phyloP scores from a whole-genome alignment of 2,329 filamentous ascomycete species.

The Thyridium curvatum region DNA sequence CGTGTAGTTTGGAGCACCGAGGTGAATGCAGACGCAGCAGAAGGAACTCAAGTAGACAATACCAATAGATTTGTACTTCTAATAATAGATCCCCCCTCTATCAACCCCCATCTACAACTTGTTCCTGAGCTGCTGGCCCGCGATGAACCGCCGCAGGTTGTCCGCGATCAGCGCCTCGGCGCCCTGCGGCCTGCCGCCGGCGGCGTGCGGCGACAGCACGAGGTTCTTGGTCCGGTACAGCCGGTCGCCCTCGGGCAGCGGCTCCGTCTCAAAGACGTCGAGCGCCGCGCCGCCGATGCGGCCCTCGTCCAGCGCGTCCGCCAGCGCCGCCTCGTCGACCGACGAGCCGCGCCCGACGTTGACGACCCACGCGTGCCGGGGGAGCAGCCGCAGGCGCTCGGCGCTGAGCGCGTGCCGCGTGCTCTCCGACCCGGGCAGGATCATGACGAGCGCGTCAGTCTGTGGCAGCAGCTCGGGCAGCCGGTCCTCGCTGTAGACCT shows the following conservation, averaged over 20 bases:
- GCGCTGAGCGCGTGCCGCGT: constrained; percentile 49
- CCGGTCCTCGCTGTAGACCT: constrained; percentile 49
- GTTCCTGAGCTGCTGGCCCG: constrained; percentile 54
- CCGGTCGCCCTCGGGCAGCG: constrained; percentile 26
- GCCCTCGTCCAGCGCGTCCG: constrained; percentile 18
- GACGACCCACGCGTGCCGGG: constrained; percentile 50
- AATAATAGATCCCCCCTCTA: too few relatives aligned
- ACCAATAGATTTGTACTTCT: too few relatives aligned
- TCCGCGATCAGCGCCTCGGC: constrained; percentile 53
- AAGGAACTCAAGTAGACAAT: too few relatives aligned
- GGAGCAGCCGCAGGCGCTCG: constrained; percentile 45
- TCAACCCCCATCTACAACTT: too few relatives aligned
- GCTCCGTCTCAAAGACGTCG: constrained; percentile 30
- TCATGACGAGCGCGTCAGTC: constrained; percentile 64
- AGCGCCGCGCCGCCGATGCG: constrained; percentile 25
- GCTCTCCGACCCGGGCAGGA: constrained; percentile 51
- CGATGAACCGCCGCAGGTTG: constrained; percentile 54
- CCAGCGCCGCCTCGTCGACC: constrained; percentile 26
- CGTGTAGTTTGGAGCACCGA: too few relatives aligned
- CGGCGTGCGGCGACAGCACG: constrained; percentile 49
- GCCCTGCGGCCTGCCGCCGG: constrained; percentile 54
- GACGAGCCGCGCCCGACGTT: constrained; percentile 37
- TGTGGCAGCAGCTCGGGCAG: constrained; percentile 45
- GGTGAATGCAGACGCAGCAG: too few relatives aligned
- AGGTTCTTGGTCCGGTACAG: constrained; percentile 47